Conservation (phyloP, 108 stramenopile genomes). For the Pseudonitzschia multiseries region DNA sequence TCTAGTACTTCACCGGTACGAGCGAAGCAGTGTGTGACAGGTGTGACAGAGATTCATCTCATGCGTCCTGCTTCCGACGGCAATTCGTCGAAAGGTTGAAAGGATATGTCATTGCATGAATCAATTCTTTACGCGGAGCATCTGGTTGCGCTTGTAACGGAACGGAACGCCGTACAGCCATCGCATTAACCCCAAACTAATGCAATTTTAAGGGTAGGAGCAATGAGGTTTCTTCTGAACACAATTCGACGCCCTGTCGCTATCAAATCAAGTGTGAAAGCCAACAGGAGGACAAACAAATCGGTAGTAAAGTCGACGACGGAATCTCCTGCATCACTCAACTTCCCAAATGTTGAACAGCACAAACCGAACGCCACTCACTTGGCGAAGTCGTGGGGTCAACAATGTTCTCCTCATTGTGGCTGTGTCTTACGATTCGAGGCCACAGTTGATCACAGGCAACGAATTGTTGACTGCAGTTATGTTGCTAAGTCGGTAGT, state of each 20-base stretch:
- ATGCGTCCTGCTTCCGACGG: too few species aligned
- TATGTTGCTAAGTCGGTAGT: constrained; percentile 74
- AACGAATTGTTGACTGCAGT: constrained; percentile 36
- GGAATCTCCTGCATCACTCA: not conserved
- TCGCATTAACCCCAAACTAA: not conserved
- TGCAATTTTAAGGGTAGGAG: not conserved
- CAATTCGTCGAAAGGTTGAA: too few species aligned
- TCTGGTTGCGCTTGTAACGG: too few species aligned
- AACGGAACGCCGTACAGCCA: not conserved
- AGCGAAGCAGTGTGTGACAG: too few species aligned
- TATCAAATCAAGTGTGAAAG: not conserved
- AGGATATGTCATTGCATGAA: too few species aligned
- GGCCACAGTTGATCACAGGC: constrained; percentile 36
- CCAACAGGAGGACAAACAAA: not conserved
- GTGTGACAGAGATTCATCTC: too few species aligned
- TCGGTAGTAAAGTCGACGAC: not conserved
- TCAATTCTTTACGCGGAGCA: too few species aligned
- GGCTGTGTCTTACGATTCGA: constrained; percentile 82
- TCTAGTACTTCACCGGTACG: too few species aligned
- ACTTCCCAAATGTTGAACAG: not conserved
- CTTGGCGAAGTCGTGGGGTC: constrained; percentile 57
- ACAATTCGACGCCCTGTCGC: not conserved
- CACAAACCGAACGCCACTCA: not conserved
- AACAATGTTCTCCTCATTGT: constrained; percentile 77
- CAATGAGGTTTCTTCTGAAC: constrained; percentile 4